Evolutionary conservation across 2,329 filamentous ascomycete species (phyloP), one percentile per base, ranked within the genome.

Genomic region (Dichotomopilus funicola): DNA sequence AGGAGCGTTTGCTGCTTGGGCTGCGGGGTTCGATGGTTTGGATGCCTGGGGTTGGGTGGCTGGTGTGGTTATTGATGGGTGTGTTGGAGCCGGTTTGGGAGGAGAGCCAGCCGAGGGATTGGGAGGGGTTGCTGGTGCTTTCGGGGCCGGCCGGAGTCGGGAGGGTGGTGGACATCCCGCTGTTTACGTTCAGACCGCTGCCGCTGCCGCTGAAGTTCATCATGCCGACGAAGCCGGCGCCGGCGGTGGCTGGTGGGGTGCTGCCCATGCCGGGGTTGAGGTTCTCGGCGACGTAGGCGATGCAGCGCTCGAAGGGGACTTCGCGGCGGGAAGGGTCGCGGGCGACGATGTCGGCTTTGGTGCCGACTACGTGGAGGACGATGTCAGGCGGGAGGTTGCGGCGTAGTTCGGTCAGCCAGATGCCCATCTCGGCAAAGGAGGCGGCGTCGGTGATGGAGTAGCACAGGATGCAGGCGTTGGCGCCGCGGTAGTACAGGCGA

Each of bases 261-360:
- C 77, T 80, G 55, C 80, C 79, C 51, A 82, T 72, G 34, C 83
- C 82, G 0, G 91, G 89, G 54, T 88, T 88, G 1, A 96, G 80
- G 68, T 96, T 89, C 71, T 96, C 91, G 33, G 91, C 91, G 41
- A 96, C 90, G 71, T 96, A 99, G 48, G 89, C 90, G 66, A 97
- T 96, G 69, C 91, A 96, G 61, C 89, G 83, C 72, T 99, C 92
- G 69, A 97, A 97, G 19, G 91, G 89, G 5, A 99, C 90, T 67
- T 91, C 85, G 54, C 92, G 85, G 59, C 79, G 78, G 5, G 80
- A 78, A 5, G 92, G 91, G 60, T 96, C 90, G 63, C 87, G 80
- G 42, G 91, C 86, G 50, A 96, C 91, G 45, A 97, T 84, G 71
- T 99, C 92, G 58, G 88, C 86, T 70, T 95, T 95, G 9, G 90